Conservation (phyloP, 1,284 basidiomycete genomes). For the Limonomyces culmigenus region DNA sequence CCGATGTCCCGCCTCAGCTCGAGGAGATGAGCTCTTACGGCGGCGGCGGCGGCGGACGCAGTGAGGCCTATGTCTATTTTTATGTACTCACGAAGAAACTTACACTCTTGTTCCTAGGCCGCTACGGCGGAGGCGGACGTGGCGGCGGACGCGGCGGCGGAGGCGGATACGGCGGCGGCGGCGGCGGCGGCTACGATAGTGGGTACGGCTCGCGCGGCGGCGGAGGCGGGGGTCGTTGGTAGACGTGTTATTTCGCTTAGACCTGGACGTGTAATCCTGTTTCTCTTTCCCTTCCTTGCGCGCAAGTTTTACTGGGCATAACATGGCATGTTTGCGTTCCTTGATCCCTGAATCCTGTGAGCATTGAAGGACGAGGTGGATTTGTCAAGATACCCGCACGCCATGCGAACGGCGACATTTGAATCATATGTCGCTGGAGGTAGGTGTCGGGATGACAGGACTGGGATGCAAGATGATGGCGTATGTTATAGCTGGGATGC, state of each 20-base stretch:
- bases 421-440: no score
- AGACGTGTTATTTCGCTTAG: not conserved
- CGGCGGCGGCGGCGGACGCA: slow-evolving; percentile 59
- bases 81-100: not conserved
- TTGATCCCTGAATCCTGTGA: no score
- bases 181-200: slow-evolving; percentile 21
- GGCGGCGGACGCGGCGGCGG: slow-evolving; percentile 30
- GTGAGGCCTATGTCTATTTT: slow-evolving; percentile 21
- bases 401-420: no score
- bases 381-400: no score
- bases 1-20: slow-evolving; percentile 75
- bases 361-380: no score
- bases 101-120: slow-evolving; percentile 20
- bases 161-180: slow-evolving; percentile 19
- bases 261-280: not conserved
- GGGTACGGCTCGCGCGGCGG: slow-evolving; percentile 10
- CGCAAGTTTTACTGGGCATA: no score
- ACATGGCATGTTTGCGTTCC: no score
- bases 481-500: no score
- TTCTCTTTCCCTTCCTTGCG: no score
- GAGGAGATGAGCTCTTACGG: slow-evolving; percentile 88
- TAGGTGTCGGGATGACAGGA: no score
- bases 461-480: no score
- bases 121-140: slow-evolving; percentile 36
- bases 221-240: slow-evolving; percentile 3